Conservation (phyloP, 2,329 filamentous ascomycete genomes). For the Penicillium vulpinum region DNA sequence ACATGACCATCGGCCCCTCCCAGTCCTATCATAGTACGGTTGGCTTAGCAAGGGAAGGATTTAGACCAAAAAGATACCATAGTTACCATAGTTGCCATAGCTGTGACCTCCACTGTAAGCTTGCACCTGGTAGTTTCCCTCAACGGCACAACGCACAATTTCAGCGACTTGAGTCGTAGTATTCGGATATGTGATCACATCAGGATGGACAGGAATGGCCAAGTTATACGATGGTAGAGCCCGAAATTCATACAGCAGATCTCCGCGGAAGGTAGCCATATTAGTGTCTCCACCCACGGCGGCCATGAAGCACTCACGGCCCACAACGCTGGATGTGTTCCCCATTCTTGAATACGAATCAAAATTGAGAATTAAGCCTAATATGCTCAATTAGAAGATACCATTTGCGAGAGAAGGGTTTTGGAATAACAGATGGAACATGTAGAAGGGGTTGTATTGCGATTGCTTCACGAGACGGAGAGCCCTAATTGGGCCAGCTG, state of each 20-base stretch:
- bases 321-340: slow-evolving; percentile 14
- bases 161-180: slow-evolving; percentile 16
- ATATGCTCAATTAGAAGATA: background rate
- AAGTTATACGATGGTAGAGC: slow-evolving; percentile 28
- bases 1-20: slow-evolving; percentile 35
- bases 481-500: background rate
- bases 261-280: slow-evolving; percentile 19
- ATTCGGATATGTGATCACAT: slow-evolving; percentile 20
- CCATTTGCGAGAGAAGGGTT: background rate
- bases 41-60: background rate
- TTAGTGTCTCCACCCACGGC: slow-evolving; percentile 20
- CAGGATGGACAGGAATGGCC: slow-evolving; percentile 23
- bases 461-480: background rate
- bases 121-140: slow-evolving; percentile 19
- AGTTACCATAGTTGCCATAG: slow-evolving; percentile 47
- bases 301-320: slow-evolving; percentile 23
- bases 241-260: slow-evolving; percentile 19
- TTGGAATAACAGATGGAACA: background rate
- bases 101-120: slow-evolving; percentile 26
- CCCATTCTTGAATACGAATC: slow-evolving; percentile 16
- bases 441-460: background rate
- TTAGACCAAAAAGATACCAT: slow-evolving; percentile 9
- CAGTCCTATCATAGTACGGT: slow-evolving; percentile 22
- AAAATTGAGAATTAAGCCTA: background rate
- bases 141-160: slow-evolving; percentile 21